These are phyloP conservation scores for Amylocystis lapponica DNA, from an alignment of 768 basidiomycete genomes.

Conservation along the genomic window DNA sequence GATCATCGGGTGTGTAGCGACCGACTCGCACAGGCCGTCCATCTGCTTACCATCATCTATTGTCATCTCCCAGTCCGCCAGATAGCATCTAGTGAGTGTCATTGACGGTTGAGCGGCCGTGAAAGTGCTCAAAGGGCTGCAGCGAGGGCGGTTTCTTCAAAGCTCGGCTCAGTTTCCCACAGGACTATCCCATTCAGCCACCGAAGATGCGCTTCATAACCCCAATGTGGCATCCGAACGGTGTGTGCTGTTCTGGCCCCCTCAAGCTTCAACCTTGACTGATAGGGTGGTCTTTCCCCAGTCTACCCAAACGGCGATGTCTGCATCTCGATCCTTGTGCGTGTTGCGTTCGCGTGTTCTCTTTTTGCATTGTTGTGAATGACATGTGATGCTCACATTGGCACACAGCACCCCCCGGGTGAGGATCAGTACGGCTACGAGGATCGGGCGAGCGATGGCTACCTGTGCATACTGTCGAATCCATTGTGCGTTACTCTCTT, in stretches of 20 bases:
- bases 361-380: no score
- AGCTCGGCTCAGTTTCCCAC: constrained; percentile 83
- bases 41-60: background rate
- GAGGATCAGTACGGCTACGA: constrained; percentile 98
- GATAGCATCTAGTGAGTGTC: constrained; percentile 83
- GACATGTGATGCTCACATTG: constrained; percentile 1
- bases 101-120: no score
- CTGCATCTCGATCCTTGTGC: constrained; percentile 91
- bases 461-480: constrained; percentile 95
- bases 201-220: constrained; percentile 97
- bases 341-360: constrained; percentile 19
- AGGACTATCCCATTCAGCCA: constrained; percentile 84
- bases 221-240: constrained; percentile 97
- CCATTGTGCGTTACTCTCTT: constrained; percentile 59
- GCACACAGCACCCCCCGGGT: constrained; percentile 79
- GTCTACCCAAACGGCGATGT: constrained; percentile 92
- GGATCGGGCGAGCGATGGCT: constrained; percentile 97
- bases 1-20: constrained; percentile 73
- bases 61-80: constrained; percentile 53
- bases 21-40: background rate
- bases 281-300: no score
- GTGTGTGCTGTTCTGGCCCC: constrained; percentile 39
- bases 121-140: no score
- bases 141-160: constrained; percentile 97
- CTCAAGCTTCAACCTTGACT: constrained; percentile 2